Conservation (phyloP, 2,329 filamentous ascomycete species). For the Leptosphaerulina australis region DNA sequence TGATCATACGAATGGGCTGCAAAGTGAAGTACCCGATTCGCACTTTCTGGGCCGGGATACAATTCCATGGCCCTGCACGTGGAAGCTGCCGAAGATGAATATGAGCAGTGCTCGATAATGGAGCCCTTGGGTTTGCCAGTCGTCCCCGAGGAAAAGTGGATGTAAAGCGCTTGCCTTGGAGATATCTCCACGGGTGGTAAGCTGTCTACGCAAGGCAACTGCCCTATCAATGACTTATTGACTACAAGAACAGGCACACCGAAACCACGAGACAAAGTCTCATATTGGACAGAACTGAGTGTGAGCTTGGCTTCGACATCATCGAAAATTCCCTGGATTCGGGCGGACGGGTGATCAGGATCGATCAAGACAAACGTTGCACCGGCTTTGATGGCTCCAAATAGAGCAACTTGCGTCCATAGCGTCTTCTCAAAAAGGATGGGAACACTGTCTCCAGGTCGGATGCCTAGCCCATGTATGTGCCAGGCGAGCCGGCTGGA, state of each 20-base stretch:
- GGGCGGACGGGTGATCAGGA: slow-evolving; percentile 8
- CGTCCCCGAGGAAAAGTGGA: not conserved
- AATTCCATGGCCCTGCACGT: not conserved
- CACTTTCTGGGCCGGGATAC: not conserved
- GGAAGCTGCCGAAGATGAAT: too few relatives aligned
- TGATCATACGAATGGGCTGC: slow-evolving; percentile 64
- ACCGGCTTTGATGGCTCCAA: slow-evolving; percentile 51
- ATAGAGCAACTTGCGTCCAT: slow-evolving; percentile 41
- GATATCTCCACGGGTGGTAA: too few relatives aligned
- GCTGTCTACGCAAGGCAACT: too few relatives aligned
- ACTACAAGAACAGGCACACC: too few relatives aligned
- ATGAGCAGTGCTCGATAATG: not conserved
- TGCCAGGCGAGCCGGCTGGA: slow-evolving; percentile 4
- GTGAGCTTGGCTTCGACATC: not conserved
- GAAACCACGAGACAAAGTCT: too few relatives aligned
- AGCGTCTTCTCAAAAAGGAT: slow-evolving; percentile 23
- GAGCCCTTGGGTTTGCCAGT: not conserved
- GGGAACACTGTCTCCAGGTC: not conserved
- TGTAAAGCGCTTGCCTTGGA: too few relatives aligned
- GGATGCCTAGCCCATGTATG: not conserved
- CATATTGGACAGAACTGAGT: too few relatives aligned
- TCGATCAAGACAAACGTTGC: slow-evolving; percentile 44
- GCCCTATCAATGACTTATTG: too few relatives aligned
- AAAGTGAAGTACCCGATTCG: slow-evolving; percentile 49
- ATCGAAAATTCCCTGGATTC: not conserved